Conservation (phyloP, 306 rosid species). For the Urtica urens region DNA sequence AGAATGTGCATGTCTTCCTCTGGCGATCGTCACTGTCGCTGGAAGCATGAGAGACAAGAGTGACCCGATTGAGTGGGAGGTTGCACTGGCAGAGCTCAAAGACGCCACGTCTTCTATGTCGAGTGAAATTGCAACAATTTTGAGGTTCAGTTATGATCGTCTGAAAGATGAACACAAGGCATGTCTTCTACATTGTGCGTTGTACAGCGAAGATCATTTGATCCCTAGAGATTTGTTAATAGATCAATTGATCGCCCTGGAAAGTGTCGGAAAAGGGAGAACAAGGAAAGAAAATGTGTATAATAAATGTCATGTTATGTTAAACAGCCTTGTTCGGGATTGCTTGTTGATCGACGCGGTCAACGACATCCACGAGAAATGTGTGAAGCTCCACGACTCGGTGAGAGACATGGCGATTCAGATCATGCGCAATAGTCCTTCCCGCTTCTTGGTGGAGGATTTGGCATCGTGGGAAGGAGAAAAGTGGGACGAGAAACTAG, state of each 20-base stretch:
- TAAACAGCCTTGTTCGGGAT: background rate
- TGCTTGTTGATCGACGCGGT: background rate
- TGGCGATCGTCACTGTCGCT: conserved; percentile 13
- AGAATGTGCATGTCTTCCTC: conserved; percentile 15
- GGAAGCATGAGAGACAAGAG: conserved; percentile 1
- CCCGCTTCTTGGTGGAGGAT: background rate
- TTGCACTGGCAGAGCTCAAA: conserved; percentile 11
- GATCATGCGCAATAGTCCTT: background rate
- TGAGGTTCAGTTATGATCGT: conserved; percentile 4
- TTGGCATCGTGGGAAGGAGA: background rate
- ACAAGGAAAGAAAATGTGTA: background rate
- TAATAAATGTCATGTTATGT: conserved; percentile 5
- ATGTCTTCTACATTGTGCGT: conserved; percentile 13
- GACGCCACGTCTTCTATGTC: background rate
- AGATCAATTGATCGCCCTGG: conserved; percentile 1
- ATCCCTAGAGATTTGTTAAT: conserved; percentile 7
- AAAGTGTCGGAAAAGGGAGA: background rate
- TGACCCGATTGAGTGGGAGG: conserved; percentile 7
- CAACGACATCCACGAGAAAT: background rate
- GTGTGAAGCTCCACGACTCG: conserved; percentile 10
- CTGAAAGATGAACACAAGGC: background rate
- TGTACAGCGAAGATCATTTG: conserved; percentile 4
- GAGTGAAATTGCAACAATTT: background rate
- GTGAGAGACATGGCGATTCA: conserved; percentile 10
- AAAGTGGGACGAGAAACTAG: background rate